Base-by-base conservation (phyloP, 768 basidiomycete genomes). In the Lentinula boryana region DNA sequence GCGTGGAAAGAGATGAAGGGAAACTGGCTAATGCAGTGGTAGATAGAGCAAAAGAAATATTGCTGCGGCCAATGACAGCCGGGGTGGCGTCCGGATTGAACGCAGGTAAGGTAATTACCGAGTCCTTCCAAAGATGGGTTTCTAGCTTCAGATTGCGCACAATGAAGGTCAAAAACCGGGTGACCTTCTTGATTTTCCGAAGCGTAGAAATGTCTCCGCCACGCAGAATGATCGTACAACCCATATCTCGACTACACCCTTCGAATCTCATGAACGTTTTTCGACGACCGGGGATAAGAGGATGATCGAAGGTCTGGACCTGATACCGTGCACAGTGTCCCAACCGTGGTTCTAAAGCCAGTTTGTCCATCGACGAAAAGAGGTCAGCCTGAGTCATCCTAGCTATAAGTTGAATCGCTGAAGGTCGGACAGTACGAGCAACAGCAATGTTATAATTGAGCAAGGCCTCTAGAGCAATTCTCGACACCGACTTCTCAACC, bases 201-300 rank as follows among this genome's bases (percentile, higher is more conserved):
- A 99, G 75, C 0, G 85, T 91, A 41, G 89, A 88, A 59, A 88
- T 80, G 68, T 95, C 84, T 3, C 85, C 95, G 9, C 97, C 97
- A 46, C 97, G 84, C 50, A 99, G 72, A 41, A 98, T 80, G 65
- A 99, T 88, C 2, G 97, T 98, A 65, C 95, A 98, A 0, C 95
- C 95, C 83, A 93, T 89, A 63, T 97, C 93, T 54, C 84, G 83
- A 68, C 84, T 89, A 68, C 95, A 97, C 1, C 96, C 96, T 73
- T 99, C 97, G 68, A 99, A 98, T 1, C 97, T 88, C 93, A 99
- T 95, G 69, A 93, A 91, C 0, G 96, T 93, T 78, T 99, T 99
- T 60, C 97, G 82, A 16, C 83, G 83, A 18, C 94, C 95, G n/a
- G 95, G 94, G 44, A 98, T 99, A 43, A 95, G 79, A 12, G 85